These are phyloP conservation scores for Talaromyces sp. DNA, from an alignment of 2,329 filamentous ascomycete genomes.

Conservation along the genomic window DNA sequence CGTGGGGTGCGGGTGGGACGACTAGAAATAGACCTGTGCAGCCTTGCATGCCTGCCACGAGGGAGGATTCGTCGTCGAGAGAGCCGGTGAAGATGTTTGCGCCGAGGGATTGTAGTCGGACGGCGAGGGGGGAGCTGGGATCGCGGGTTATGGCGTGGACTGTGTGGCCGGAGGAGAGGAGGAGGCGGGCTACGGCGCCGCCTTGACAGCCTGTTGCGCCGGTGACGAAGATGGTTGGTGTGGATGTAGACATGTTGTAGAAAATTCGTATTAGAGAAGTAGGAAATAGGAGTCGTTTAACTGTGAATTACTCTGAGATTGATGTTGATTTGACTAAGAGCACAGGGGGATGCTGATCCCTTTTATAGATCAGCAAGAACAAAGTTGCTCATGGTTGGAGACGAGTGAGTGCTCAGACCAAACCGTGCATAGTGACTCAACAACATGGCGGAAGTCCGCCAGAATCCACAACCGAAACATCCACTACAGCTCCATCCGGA, in stretches of 20 bases:
- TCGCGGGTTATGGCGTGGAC: slow-evolving; percentile 38
- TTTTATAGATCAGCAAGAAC: background rate
- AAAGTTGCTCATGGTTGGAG: background rate
- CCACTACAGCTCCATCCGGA: too few species aligned
- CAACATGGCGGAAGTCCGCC: background rate
- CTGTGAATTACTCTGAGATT: background rate
- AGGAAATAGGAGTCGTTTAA: background rate
- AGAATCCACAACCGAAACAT: background rate
- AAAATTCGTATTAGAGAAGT: background rate
- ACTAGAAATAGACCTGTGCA: slow-evolving; percentile 35
- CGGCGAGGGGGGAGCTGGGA: slow-evolving; percentile 27
- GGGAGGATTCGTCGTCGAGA: slow-evolving; percentile 31
- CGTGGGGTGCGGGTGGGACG: slow-evolving; percentile 21
- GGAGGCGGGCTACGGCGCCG: slow-evolving; percentile 30
- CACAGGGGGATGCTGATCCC: background rate
- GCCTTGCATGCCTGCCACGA: slow-evolving; percentile 31
- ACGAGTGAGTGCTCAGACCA: background rate
- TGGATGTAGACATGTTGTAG: slow-evolving; percentile 10
- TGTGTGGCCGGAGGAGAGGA: slow-evolving; percentile 29
- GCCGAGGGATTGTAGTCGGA: slow-evolving; percentile 31
- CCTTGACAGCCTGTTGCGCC: slow-evolving; percentile 36
- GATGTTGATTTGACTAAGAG: background rate
- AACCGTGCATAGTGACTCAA: background rate
- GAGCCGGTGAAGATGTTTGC: slow-evolving; percentile 33
- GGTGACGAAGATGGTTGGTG: slow-evolving; percentile 29